Evolutionary conservation across 179 eudicot species (phyloP).

Genomic region (Heliamphora pulchella): DNA sequence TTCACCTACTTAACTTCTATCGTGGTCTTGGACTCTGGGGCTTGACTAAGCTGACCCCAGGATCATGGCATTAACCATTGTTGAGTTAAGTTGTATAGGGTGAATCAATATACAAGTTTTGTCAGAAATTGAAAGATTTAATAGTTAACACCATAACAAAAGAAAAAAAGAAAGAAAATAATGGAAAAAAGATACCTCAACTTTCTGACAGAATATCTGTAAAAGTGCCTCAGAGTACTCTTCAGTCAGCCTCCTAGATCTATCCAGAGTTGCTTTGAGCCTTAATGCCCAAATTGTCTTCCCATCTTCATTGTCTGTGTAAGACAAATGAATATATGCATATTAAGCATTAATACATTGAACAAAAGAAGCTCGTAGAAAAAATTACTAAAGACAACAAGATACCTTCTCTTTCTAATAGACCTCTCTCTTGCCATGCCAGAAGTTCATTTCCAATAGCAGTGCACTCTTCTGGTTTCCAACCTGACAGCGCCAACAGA

Average conservation of each 20-base stretch:
- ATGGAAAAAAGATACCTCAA: slow-evolving; percentile 39
- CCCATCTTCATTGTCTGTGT: slow-evolving; percentile 74
- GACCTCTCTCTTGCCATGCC: slow-evolving; percentile 76
- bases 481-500: slow-evolving; percentile 83
- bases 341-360: slow-evolving; percentile 6
- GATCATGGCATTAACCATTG: too few relatives aligned
- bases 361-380: not conserved
- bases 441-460: slow-evolving; percentile 69
- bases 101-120: not conserved
- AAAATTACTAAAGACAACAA: slow-evolving; percentile 2
- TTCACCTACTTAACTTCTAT: too few relatives aligned
- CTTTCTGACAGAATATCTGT: slow-evolving; percentile 72
- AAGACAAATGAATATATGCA: slow-evolving; percentile 19
- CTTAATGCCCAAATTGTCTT: slow-evolving; percentile 80
- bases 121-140: too few relatives aligned
- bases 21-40: too few relatives aligned
- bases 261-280: slow-evolving; percentile 93
- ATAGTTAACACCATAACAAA: not conserved
- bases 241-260: slow-evolving; percentile 84
- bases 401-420: slow-evolving; percentile 71
- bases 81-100: too few relatives aligned
- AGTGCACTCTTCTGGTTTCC: slow-evolving; percentile 73
- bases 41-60: too few relatives aligned
- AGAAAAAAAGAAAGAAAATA: not conserved
- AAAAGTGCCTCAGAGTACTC: slow-evolving; percentile 90